phyloP scores from a whole-genome alignment of 2,329 filamentous ascomycete genomes.

The Fusarium clavum region DNA sequence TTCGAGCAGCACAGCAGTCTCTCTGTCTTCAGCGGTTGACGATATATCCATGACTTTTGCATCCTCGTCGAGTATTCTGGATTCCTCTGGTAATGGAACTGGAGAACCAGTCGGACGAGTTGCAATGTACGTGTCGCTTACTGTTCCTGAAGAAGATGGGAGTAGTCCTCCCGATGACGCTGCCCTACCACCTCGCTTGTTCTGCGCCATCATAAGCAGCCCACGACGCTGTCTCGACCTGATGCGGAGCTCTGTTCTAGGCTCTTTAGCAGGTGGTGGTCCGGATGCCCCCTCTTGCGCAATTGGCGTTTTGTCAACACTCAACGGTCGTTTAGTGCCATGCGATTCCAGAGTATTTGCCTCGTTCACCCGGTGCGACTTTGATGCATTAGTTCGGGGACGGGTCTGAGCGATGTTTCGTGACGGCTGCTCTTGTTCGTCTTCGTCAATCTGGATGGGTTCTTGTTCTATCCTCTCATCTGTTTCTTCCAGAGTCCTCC shows the following conservation, averaged over 20 bases:
- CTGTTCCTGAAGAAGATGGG: neutral
- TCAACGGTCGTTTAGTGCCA: slow-evolving; percentile 19
- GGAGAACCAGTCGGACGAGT: neutral
- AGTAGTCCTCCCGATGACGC: neutral
- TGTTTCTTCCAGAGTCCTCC: neutral
- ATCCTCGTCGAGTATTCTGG: neutral
- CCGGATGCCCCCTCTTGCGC: neutral
- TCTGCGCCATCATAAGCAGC: slow-evolving; percentile 59
- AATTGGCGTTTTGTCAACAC: neutral
- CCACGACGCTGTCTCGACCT: slow-evolving; percentile 61
- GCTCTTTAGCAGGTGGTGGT: slow-evolving; percentile 39
- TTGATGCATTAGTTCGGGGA: neutral
- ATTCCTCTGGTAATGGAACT: neutral
- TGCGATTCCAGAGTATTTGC: neutral
- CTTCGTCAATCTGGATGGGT: neutral
- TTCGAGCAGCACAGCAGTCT: neutral
- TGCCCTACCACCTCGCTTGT: slow-evolving; percentile 21
- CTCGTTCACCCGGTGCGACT: neutral
- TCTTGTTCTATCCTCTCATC: neutral
- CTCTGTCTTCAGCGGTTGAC: neutral
- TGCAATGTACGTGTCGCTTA: neutral
- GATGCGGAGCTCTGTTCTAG: slow-evolving; percentile 60
- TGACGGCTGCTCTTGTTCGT: neutral
- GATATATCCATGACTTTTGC: neutral
- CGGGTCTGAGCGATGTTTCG: neutral